phyloP scores from a whole-genome alignment of 2,329 filamentous ascomycete species.

The Fusarium sambucinum region DNA sequence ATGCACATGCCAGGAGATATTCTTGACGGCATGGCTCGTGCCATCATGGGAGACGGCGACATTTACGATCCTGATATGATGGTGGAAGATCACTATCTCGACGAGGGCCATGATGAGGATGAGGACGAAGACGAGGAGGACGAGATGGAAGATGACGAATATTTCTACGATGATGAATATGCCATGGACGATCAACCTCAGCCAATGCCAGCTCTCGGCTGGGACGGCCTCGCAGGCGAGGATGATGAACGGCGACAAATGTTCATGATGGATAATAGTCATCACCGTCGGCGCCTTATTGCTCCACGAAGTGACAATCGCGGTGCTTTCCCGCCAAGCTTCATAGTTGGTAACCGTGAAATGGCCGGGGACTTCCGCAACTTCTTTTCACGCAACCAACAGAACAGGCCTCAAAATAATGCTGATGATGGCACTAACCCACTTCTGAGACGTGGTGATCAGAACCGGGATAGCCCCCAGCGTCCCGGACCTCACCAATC shows the following conservation, averaged over 20 bases:
- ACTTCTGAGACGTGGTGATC: constrained; percentile 75
- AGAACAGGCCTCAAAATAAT: constrained; percentile 64
- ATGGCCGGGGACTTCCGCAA: constrained; percentile 65
- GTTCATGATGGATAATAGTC: constrained; percentile 66
- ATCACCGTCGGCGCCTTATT: constrained; percentile 53
- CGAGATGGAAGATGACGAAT: constrained; percentile 76
- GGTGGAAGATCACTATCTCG: constrained; percentile 66
- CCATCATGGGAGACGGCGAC: constrained; percentile 65
- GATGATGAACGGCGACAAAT: constrained; percentile 62
- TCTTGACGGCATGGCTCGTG: constrained; percentile 68
- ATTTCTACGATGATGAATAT: constrained; percentile 71
- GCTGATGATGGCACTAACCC: constrained; percentile 89
- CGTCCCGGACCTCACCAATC: constrained; percentile 64
- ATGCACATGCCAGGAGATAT: constrained; percentile 60
- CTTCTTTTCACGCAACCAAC: constrained; percentile 65
- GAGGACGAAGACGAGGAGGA: constrained; percentile 74
- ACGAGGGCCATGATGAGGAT: constrained; percentile 71
- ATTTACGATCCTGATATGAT: constrained; percentile 65
- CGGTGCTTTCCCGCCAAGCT: constrained; percentile 70
- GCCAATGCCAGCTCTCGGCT: constrained; percentile 65
- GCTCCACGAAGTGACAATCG: constrained; percentile 53
- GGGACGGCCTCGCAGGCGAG: constrained; percentile 68
- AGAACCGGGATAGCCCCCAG: constrained; percentile 60
- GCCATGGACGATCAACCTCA: constrained; percentile 61
- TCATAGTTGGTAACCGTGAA: constrained; percentile 67